Conservation (phyloP, 2,329 filamentous ascomycete species). For the Aspergillus sp. region DNA sequence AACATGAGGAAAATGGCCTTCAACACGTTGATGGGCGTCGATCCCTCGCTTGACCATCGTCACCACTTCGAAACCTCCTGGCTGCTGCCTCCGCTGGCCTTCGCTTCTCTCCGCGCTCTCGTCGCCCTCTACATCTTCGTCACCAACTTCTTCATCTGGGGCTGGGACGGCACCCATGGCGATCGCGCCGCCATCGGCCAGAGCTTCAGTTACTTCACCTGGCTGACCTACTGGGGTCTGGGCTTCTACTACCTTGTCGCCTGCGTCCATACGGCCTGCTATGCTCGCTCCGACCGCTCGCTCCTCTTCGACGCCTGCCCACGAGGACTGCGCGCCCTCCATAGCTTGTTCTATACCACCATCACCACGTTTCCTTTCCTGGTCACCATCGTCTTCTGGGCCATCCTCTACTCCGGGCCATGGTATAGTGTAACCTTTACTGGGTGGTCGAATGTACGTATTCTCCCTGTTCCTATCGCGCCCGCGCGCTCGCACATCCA, state of each 20-base stretch:
- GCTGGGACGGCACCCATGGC: conserved; percentile 59
- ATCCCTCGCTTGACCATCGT: conserved; percentile 44
- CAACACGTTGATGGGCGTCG: conserved; percentile 31
- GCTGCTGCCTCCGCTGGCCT: conserved; percentile 65
- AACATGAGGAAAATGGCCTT: conserved; percentile 20
- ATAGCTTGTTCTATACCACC: conserved; percentile 64
- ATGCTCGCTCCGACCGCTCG: conserved; percentile 55
- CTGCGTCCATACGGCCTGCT: conserved; percentile 67
- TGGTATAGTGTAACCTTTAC: conserved; percentile 56
- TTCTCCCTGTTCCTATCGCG: background rate
- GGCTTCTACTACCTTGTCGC: conserved; percentile 74
- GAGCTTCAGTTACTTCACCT: conserved; percentile 79
- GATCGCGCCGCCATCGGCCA: conserved; percentile 49
- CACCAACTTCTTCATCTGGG: conserved; percentile 68
- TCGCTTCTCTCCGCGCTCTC: conserved; percentile 58
- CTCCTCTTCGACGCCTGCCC: conserved; percentile 61
- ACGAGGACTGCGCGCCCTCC: conserved; percentile 62
- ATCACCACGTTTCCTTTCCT: conserved; percentile 65
- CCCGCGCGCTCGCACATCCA: too few species aligned
- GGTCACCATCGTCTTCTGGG: conserved; percentile 72
- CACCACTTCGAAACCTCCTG: conserved; percentile 78
- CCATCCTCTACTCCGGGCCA: conserved; percentile 52
- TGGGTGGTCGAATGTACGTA: conserved; percentile 53
- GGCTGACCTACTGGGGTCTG: conserved; percentile 78
- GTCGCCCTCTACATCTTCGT: conserved; percentile 62